Base-by-base conservation (phyloP, 495 filamentous ascomycete species). In the Podospora pseudoanserina region DNA sequence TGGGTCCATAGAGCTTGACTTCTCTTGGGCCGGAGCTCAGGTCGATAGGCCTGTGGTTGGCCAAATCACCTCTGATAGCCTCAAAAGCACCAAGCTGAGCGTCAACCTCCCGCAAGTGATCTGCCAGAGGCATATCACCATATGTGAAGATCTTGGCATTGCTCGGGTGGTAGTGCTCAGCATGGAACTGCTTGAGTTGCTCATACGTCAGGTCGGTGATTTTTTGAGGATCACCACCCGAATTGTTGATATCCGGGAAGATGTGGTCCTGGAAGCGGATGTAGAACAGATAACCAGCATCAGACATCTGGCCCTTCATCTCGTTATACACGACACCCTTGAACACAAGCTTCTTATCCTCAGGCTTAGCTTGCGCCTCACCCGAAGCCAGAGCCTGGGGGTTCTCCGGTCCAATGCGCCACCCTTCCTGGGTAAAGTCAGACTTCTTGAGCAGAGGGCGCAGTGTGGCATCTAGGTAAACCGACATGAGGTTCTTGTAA, bases 321-420 rank as follows among this genome's bases (percentile, higher is more conserved):
- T 99, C 95, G 74, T 99, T 99, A 79, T 99, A 99, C 26, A 99
- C 95, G 13, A 99, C 95, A 26, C 95, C 95, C 77, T 99, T 99
- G 84, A 99, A 99, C 16, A 97, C 89, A 20, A 98, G 86, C 49
- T 86, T 87, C 63, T 80, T 85, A 62, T 79, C 81, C 63, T 78
- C 81, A 65, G 76, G 74, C 26, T 72, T 74, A 49, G 68, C 76
- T 76, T 81, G 67, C 26, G 72, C 78, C 13, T 83, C 81, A 4
- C 78, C 81, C 26, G 82, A 73, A 54, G 79, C 71, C 3, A 84
- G 72, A 20, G 86, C 85, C 56, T 84, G 81, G 6, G 91, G 90
- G 75, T 99, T 92, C 79, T 96, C 92, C 0, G 95, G 95, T 1
- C 95, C 95, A 67, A 99, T 85, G 32, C 95, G 86, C 95, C 95